Conservation (phyloP, 176 grass and related monocot genomes). For the Triticum dicoccoides region DNA sequence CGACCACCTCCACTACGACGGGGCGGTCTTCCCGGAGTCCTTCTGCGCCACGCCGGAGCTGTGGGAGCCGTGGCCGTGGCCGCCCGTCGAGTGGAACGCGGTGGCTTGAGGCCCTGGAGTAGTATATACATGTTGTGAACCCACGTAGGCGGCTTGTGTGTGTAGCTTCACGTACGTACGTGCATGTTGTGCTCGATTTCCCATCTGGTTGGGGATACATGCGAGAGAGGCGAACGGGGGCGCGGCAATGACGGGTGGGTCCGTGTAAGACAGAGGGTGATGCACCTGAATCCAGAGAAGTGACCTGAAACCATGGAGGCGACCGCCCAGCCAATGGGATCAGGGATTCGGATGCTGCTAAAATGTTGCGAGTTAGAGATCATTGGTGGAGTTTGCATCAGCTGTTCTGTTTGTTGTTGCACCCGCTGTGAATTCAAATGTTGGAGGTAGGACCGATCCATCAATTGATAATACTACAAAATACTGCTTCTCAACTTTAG, state of each 20-base stretch:
- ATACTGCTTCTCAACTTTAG: background rate
- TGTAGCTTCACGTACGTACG: constrained; percentile 16
- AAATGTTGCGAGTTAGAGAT: background rate
- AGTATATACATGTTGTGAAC: background rate
- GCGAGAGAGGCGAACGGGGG: background rate
- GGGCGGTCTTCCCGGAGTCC: constrained; percentile 42
- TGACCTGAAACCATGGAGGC: background rate
- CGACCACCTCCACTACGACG: constrained; percentile 38
- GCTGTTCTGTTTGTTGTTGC: background rate
- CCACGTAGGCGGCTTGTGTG: constrained; percentile 6
- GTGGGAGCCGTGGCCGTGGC: constrained; percentile 89
- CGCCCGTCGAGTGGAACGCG: constrained; percentile 60
- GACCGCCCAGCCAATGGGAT: background rate
- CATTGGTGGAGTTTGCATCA: background rate
- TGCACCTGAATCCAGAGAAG: background rate
- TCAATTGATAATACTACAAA: background rate
- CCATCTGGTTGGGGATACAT: background rate
- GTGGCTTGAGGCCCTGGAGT: constrained; percentile 31
- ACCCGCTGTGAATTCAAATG: background rate
- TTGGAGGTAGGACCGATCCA: background rate
- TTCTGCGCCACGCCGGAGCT: constrained; percentile 63
- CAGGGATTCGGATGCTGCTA: background rate
- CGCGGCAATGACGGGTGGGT: constrained; percentile 21
- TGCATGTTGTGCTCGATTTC: constrained; percentile 23
- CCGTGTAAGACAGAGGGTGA: background rate